phyloP scores from a whole-genome alignment of 2,329 filamentous ascomycete species.

The Thelonectria olida region DNA sequence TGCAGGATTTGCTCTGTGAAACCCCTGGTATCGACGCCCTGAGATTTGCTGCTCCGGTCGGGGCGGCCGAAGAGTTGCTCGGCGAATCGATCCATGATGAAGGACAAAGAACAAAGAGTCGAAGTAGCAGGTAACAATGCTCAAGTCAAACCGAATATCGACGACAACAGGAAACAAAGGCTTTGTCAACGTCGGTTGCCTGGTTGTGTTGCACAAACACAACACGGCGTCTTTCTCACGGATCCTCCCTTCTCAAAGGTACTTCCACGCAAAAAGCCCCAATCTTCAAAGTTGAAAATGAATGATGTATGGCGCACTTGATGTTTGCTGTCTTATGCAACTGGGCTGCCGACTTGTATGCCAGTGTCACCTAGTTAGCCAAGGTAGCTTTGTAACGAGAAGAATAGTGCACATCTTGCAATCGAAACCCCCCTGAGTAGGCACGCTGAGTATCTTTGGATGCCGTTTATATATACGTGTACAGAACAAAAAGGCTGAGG shows the following conservation, averaged over 20 bases:
- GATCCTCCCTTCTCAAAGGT: not conserved
- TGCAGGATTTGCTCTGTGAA: conserved; percentile 37
- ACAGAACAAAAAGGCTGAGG: not conserved
- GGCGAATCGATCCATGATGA: conserved; percentile 35
- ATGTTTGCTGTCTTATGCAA: not conserved
- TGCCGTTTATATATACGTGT: conserved; percentile 3
- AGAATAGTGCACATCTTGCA: conserved; percentile 7
- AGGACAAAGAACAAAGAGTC: not conserved
- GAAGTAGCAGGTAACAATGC: not conserved
- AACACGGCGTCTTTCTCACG: not conserved
- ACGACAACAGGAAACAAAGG: not conserved
- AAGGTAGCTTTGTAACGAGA: not conserved
- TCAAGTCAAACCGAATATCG: not conserved
- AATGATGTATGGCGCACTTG: not conserved
- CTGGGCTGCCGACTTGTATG: not conserved
- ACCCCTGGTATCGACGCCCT: conserved; percentile 25
- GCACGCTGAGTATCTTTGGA: not conserved
- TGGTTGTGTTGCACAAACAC: not conserved
- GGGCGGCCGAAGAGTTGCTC: conserved; percentile 36
- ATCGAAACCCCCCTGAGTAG: not conserved
- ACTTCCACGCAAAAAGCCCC: not conserved
- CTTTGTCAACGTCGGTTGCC: not conserved
- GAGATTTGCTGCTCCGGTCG: not conserved
- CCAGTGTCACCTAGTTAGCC: not conserved
- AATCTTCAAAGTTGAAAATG: not conserved